Evolutionary conservation across 805 yeast genomes (phyloP), one percentile per base, ranked within the genome.

Genomic region (Candida xyloterini): DNA sequence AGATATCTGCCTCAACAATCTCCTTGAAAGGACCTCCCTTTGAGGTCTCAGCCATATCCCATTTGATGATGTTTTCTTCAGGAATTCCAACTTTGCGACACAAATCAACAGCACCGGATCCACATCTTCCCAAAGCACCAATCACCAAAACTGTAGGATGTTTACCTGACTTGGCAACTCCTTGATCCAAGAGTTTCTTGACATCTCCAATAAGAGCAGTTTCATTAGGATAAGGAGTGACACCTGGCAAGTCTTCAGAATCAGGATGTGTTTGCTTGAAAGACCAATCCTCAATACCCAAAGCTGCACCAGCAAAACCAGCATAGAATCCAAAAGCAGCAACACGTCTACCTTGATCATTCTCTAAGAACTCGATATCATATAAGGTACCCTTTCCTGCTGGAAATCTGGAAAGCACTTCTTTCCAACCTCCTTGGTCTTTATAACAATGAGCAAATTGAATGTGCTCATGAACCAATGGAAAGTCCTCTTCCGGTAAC

Each of bases 271-370:
- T 66, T 64, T 86, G 91, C 66, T 91, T 91, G 69, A 84, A 83
- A 35, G 95, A 84, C 96, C 98, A 93, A 65, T 89, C 95, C 63
- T 78, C 78, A 36, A 91, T 73, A 56, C 99, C 99, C 40, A 93
- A 68, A 24, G 99, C 99, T 25, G 99, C 99, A 57, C 99, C 99
- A 6, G 98, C 99, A 63, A 93, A 93, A n/a, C 99, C 99, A 31
- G 99, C 99, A 64, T 91, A 91, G 73, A 78, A 93, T n/a, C 99
- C 99, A 62, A 93, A 93, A 7, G 99, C 99, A 31, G 99, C 99
- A 21, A 93, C 99, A 68, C 99, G 85, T 73, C 99, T 85, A 25
- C 98, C 98, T 58, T 78, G 81, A 54, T 84, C 96, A 62, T 93
- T 88, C 64, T 86, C 95, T 62, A 93, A 72, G 60, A 93, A 93